phyloP scores from a whole-genome alignment of 768 basidiomycete species.

The Macrolepiota dolichaula region DNA sequence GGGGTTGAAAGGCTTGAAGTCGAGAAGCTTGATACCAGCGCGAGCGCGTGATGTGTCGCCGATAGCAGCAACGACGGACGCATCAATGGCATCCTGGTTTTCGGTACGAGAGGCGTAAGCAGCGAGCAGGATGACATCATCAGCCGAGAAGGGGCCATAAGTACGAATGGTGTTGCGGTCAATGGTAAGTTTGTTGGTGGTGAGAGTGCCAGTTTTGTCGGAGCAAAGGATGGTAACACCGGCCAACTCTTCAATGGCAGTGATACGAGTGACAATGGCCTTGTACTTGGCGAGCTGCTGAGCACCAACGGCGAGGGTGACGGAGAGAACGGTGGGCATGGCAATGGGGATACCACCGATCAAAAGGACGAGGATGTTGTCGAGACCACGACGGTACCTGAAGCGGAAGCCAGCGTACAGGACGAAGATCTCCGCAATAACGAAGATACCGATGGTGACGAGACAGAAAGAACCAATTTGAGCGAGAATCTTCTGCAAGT shows the following conservation, averaged over 20 bases:
- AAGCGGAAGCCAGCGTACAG: slow-evolving; percentile 93
- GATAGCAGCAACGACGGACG: slow-evolving; percentile 79
- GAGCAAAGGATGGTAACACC: slow-evolving; percentile 99
- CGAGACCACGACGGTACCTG: slow-evolving; percentile 89
- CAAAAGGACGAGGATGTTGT: slow-evolving; percentile 97
- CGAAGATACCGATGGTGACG: slow-evolving; percentile 93
- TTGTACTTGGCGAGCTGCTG: slow-evolving; percentile 99
- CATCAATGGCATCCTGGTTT: slow-evolving; percentile 98
- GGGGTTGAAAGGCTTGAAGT: slow-evolving; percentile 99
- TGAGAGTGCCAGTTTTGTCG: slow-evolving; percentile 97
- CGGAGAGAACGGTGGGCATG: slow-evolving; percentile 98
- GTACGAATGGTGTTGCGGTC: slow-evolving; percentile 89
- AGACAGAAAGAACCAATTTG: slow-evolving; percentile 98
- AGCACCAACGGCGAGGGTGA: slow-evolving; percentile 97
- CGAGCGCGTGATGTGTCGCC: slow-evolving; percentile 73
- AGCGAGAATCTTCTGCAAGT: slow-evolving; percentile 97
- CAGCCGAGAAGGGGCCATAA: slow-evolving; percentile 82
- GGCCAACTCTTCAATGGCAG: slow-evolving; percentile 96
- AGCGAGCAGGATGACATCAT: slow-evolving; percentile 89
- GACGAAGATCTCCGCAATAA: slow-evolving; percentile 89
- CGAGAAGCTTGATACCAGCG: slow-evolving; percentile 89
- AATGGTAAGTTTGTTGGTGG: slow-evolving; percentile 99
- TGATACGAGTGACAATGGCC: slow-evolving; percentile 99
- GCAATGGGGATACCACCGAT: slow-evolving; percentile 99
- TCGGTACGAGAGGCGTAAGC: slow-evolving; percentile 97